Evolutionary conservation across 176 grass and related monocot species (phyloP).

Genomic region (bread wheat (Triticum aestivum)): DNA sequence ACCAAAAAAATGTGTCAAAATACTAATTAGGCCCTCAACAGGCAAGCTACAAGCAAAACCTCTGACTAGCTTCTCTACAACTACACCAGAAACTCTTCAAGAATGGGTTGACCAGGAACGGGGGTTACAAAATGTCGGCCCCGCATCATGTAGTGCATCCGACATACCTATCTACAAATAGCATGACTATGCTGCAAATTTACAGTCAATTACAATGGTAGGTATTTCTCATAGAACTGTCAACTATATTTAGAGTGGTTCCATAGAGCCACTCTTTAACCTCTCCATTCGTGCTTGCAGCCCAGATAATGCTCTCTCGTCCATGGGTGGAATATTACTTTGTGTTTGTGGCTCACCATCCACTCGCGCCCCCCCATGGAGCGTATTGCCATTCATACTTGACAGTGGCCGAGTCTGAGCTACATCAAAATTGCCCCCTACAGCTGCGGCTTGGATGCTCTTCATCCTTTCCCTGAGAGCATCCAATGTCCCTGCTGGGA

Average conservation of each 20-base stretch:
- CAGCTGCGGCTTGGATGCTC: slow-evolving; percentile 96
- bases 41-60: slow-evolving; percentile 38
- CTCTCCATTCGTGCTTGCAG: slow-evolving; percentile 96
- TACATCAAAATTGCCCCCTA: slow-evolving; percentile 60
- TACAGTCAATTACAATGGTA: slow-evolving; percentile 77
- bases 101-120: slow-evolving; percentile 27
- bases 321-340: slow-evolving; percentile 76
- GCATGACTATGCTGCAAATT: slow-evolving; percentile 56
- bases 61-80: slow-evolving; percentile 34
- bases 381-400: slow-evolving; percentile 52
- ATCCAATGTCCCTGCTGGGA: slow-evolving; percentile 52
- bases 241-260: slow-evolving; percentile 72
- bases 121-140: slow-evolving; percentile 49
- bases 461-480: slow-evolving; percentile 98
- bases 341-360: slow-evolving; percentile 60
- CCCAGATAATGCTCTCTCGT: slow-evolving; percentile 90
- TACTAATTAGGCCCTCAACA: slow-evolving; percentile 30
- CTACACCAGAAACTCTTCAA: slow-evolving; percentile 33
- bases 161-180: slow-evolving; percentile 62
- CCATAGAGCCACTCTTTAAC: slow-evolving; percentile 86
- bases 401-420: slow-evolving; percentile 47
- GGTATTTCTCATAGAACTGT: slow-evolving; percentile 30
- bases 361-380: slow-evolving; percentile 35
- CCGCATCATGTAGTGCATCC: slow-evolving; percentile 24
- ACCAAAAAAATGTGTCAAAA: slow-evolving; percentile 24